Evolutionary conservation across 352 stramenopile genomes (phyloP).

Genomic region (Phytophthora pini): DNA sequence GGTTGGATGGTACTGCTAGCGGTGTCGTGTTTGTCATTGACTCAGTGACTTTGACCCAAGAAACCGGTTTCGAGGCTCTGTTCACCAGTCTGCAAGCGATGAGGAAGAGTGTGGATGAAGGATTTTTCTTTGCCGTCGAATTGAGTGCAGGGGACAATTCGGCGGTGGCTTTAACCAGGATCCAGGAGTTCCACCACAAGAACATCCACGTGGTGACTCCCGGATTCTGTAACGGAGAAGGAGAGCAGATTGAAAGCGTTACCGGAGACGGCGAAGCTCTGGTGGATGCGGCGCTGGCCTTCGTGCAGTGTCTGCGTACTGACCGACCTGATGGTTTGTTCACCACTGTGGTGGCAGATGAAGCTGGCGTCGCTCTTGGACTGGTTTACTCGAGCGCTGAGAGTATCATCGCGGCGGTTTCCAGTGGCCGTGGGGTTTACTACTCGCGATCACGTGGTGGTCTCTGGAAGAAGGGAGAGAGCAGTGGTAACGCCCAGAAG

Average conservation of each 20-base stretch:
- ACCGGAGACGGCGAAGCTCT: conserved; percentile 24
- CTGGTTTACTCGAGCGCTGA: conserved; percentile 96
- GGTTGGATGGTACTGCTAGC: conserved; percentile 38
- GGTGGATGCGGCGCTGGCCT: conserved; percentile 51
- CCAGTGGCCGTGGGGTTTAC: conserved; percentile 93
- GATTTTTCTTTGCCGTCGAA: conserved; percentile 65
- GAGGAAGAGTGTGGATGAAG: conserved; percentile 52
- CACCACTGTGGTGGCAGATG: conserved; percentile 94
- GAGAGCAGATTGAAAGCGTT: conserved; percentile 23
- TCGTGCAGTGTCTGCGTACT: conserved; percentile 86
- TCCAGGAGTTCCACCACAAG: conserved; percentile 68
- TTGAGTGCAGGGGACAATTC: conserved; percentile 27
- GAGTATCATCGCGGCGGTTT: conserved; percentile 91
- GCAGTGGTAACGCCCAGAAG: conserved; percentile 93
- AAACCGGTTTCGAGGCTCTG: conserved; percentile 33
- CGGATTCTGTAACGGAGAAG: conserved; percentile 36
- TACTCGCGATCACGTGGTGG: conserved; percentile 92
- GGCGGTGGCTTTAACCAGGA: conserved; percentile 44
- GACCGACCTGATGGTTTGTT: conserved; percentile 93
- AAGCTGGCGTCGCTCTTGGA: conserved; percentile 87
- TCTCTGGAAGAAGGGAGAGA: conserved; percentile 97
- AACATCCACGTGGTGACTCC: conserved; percentile 61
- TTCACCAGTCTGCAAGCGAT: conserved; percentile 42
- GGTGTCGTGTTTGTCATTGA: conserved; percentile 61
- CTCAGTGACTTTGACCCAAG: conserved; percentile 20